A percentile compares a stretch with the other conserved stretches of the same genome.
These are phyloP conservation scores for Boletus sp. DNA, from an alignment of 1,284 basidiomycete species.

Conservation along the genomic window DNA sequence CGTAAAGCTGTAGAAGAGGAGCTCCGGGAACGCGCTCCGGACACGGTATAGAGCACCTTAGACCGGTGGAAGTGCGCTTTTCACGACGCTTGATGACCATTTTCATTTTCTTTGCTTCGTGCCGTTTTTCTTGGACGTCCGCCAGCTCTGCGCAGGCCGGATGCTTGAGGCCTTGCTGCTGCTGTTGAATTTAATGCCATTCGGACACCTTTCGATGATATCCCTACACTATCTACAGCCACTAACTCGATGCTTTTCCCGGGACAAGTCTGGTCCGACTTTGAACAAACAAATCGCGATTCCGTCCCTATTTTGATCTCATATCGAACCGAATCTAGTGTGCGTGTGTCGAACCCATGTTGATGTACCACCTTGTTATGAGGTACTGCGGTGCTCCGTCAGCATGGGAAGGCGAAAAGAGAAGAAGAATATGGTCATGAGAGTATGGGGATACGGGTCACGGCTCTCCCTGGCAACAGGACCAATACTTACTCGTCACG, in stretches of 20 bases:
- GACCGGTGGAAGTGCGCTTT: background rate
- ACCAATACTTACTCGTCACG: background rate
- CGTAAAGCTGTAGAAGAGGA: slow-evolving; percentile 69
- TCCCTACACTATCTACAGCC: slow-evolving; percentile 28
- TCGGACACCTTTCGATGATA: slow-evolving; percentile 24
- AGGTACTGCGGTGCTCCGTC: background rate
- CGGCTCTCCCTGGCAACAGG: slow-evolving; percentile 3
- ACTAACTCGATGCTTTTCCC: slow-evolving; percentile 12
- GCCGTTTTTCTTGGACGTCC: slow-evolving; percentile 11
- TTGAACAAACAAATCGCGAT: background rate
- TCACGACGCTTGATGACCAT: slow-evolving; percentile 13
- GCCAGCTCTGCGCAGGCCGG: background rate
- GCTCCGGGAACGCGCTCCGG: slow-evolving; percentile 33
- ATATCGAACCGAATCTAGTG: no score
- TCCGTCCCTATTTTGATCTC: background rate
- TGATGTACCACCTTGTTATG: background rate
- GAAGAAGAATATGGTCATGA: no score
- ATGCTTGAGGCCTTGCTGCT: slow-evolving; percentile 7
- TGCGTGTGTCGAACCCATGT: no score
- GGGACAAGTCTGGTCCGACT: background rate
- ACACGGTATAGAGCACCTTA: slow-evolving; percentile 16
- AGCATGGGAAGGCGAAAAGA: no score
- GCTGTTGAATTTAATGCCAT: slow-evolving; percentile 17
- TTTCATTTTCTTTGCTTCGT: background rate
- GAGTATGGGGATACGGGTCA: background rate